These are phyloP conservation scores for Kwoniella mangroviensis DNA, from an alignment of 768 basidiomycete species.

Conservation along the genomic window DNA sequence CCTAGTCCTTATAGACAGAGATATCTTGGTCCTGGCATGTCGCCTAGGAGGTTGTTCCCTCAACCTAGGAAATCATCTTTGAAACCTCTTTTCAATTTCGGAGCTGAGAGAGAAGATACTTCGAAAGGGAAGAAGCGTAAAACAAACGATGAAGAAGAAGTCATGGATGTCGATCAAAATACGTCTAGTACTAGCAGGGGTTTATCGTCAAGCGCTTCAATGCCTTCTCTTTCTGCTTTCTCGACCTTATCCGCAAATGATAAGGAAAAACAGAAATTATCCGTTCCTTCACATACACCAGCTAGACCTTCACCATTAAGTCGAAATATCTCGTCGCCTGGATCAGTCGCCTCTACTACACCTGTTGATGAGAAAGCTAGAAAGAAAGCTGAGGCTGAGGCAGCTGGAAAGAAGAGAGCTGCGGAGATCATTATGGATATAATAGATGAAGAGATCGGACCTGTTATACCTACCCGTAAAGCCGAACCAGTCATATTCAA, in stretches of 20 bases:
- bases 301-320: constrained; percentile 28
- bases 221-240: constrained; percentile 17
- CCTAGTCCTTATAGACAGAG: constrained; percentile 21
- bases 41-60: constrained; percentile 31
- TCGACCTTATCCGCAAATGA: neutral
- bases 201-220: constrained; percentile 20
- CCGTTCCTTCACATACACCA: constrained; percentile 12
- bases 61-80: constrained; percentile 25
- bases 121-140: constrained; percentile 14
- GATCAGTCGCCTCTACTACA: neutral
- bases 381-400: constrained; percentile 23
- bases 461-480: constrained; percentile 17
- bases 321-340: constrained; percentile 2
- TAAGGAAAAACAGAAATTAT: constrained; percentile 7
- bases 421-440: constrained; percentile 47
- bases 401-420: constrained; percentile 40
- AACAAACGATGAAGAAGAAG: constrained; percentile 15
- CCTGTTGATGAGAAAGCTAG: constrained; percentile 11
- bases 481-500: constrained; percentile 41
- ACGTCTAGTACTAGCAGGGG: constrained; percentile 5
- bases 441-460: constrained; percentile 38
- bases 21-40: constrained; percentile 41
- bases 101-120: constrained; percentile 11
- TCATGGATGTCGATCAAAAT: constrained; percentile 12
- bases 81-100: constrained; percentile 33